Percentiles rank a stretch among this genome's conserved stretches.
These are phyloP conservation scores for Xylaria sp. DNA, from an alignment of 2,329 filamentous ascomycete species.

Conservation along the genomic window DNA sequence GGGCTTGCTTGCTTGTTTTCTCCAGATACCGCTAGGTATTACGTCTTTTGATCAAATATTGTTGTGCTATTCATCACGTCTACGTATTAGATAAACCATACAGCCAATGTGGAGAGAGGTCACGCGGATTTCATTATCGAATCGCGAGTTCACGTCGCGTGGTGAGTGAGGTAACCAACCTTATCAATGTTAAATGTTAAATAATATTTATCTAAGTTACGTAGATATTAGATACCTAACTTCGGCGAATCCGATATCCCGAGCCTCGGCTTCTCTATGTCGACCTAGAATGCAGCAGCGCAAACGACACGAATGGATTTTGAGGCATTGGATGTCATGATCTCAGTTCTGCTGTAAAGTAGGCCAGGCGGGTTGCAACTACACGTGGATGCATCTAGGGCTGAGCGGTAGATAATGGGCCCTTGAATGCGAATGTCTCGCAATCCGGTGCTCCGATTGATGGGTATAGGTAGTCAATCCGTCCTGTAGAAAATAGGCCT, in stretches of 20 bases:
- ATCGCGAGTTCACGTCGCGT: conserved; percentile 3
- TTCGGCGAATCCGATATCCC: conserved; percentile 3
- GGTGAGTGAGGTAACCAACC: neutral
- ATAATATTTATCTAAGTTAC: neutral
- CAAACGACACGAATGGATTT: neutral
- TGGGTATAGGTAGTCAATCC: conserved; percentile 5
- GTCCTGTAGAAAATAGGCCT: conserved; percentile 12
- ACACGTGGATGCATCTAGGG: conserved; percentile 12
- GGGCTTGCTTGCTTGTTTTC: neutral
- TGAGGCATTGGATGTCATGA: conserved; percentile 15
- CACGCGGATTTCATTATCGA: neutral
- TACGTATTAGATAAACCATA: neutral
- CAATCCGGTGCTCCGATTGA: neutral
- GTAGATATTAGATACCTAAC: neutral
- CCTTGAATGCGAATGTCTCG: conserved; percentile 8
- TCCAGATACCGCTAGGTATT: neutral
- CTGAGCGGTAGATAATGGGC: conserved; percentile 1
- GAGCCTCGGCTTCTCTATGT: neutral
- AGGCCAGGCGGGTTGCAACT: neutral
- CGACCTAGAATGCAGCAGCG: neutral
- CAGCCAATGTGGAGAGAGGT: neutral
- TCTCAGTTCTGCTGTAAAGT: neutral
- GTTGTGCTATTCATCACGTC: neutral
- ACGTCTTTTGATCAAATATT: neutral
- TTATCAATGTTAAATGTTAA: too few relatives aligned